Evolutionary conservation across 1,284 basidiomycete species (phyloP).

Genomic region (Hypsizygus ulmarius): DNA sequence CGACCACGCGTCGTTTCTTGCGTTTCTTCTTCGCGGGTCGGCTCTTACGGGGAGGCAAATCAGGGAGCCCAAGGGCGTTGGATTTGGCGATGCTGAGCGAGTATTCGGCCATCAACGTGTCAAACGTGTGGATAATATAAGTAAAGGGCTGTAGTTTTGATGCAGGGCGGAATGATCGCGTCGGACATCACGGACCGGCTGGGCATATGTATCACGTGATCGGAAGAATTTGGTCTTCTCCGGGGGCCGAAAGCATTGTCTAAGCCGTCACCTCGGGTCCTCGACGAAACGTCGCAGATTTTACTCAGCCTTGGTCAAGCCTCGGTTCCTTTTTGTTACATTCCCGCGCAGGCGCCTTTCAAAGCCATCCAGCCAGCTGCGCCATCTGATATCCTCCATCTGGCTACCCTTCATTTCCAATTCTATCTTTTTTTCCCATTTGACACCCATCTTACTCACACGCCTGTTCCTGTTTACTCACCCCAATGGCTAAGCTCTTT

Average conservation of each 20-base stretch:
- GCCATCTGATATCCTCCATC: slow-evolving; percentile 6
- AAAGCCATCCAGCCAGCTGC: neutral
- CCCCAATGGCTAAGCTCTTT: slow-evolving; percentile 10
- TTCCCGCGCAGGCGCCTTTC: slow-evolving; percentile 10
- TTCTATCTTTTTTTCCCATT: slow-evolving; percentile 7
- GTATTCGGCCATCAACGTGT: too few relatives aligned
- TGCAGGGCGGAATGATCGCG: neutral
- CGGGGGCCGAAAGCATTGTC: neutral
- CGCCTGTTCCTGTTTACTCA: slow-evolving; percentile 6
- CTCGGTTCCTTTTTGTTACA: neutral
- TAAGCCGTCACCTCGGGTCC: neutral
- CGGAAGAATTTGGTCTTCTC: neutral
- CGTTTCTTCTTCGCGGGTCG: too few relatives aligned
- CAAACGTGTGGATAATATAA: too few relatives aligned
- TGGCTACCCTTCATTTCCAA: slow-evolving; percentile 8
- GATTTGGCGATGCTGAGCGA: too few relatives aligned
- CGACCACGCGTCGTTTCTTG: too few relatives aligned
- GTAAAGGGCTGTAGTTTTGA: too few relatives aligned
- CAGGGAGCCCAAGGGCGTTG: too few relatives aligned
- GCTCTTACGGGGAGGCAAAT: too few relatives aligned
- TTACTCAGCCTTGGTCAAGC: slow-evolving; percentile 4
- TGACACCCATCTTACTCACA: slow-evolving; percentile 7
- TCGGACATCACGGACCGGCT: neutral
- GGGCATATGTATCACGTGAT: neutral
- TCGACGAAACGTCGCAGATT: neutral